Evolutionary conservation across 2,329 filamentous ascomycete species (phyloP).

Genomic region (Simplicillium aogashimaense): DNA sequence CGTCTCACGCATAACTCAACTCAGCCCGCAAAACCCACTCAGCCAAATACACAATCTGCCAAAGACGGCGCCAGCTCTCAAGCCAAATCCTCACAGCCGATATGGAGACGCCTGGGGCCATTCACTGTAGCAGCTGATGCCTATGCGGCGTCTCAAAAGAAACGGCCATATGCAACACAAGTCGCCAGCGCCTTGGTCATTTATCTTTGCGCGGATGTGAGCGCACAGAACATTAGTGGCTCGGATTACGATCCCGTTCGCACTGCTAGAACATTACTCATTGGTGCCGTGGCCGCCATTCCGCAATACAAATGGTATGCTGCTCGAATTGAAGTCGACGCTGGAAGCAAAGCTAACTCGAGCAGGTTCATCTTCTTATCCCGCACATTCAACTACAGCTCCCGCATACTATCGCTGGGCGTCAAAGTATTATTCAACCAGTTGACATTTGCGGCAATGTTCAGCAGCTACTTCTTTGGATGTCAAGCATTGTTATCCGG

Average conservation of each 20-base stretch:
- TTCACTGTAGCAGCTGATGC: constrained; percentile 41
- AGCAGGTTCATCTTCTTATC: constrained; percentile 72
- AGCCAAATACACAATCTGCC: background rate
- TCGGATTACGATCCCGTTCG: constrained; percentile 58
- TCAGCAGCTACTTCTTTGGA: constrained; percentile 77
- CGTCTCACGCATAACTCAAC: background rate
- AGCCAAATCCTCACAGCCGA: constrained; percentile 16
- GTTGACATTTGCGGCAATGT: constrained; percentile 67
- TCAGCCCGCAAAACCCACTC: background rate
- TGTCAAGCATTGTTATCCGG: constrained; percentile 68
- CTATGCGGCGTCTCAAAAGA: constrained; percentile 63
- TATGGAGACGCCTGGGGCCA: constrained; percentile 50
- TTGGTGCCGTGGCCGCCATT: constrained; percentile 64
- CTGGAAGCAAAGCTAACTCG: background rate
- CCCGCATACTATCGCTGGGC: constrained; percentile 57
- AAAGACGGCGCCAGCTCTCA: background rate
- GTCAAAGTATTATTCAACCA: constrained; percentile 79
- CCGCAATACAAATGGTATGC: constrained; percentile 74
- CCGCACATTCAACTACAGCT: constrained; percentile 73
- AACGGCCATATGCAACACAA: constrained; percentile 71
- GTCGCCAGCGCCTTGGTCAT: constrained; percentile 65
- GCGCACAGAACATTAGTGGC: constrained; percentile 59
- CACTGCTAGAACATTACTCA: constrained; percentile 61
- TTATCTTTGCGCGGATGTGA: constrained; percentile 68
- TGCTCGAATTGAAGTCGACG: background rate